phyloP scores from a whole-genome alignment of 2,329 filamentous ascomycete species.

The Trichothecium sympodiale region DNA sequence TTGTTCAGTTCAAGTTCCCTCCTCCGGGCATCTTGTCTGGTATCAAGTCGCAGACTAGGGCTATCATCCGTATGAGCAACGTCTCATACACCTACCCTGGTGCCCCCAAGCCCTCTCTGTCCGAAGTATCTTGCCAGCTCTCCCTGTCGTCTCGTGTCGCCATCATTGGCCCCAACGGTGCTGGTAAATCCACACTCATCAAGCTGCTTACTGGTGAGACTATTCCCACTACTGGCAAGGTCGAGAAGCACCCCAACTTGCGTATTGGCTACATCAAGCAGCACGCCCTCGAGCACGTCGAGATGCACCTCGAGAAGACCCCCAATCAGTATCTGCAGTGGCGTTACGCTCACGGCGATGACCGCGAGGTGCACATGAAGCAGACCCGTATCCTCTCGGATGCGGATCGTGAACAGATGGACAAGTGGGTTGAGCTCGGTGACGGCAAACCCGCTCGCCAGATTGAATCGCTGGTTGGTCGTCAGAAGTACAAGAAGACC shows the following conservation, averaged over 20 bases:
- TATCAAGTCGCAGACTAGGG: constrained; percentile 88
- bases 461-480: constrained; percentile 83
- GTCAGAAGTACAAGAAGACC: constrained; percentile 97
- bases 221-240: constrained; percentile 71
- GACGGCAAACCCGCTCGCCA: constrained; percentile 70
- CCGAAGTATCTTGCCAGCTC: constrained; percentile 78
- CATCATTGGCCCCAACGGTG: constrained; percentile 95
- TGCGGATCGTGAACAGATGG: constrained; percentile 82
- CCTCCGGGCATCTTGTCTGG: constrained; percentile 87
- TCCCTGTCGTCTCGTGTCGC: constrained; percentile 85
- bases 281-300: constrained; percentile 96
- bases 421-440: constrained; percentile 73
- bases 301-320: constrained; percentile 99
- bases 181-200: constrained; percentile 95
- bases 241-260: constrained; percentile 97
- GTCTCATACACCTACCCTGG: constrained; percentile 92
- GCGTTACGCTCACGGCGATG: constrained; percentile 94
- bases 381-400: constrained; percentile 84
- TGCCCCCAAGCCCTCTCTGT: constrained; percentile 74
- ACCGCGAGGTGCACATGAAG: constrained; percentile 95
- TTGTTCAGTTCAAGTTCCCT: constrained; percentile 96
- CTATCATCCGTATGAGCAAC: constrained; percentile 90
- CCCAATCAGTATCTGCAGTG: constrained; percentile 98
- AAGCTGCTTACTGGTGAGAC: constrained; percentile 92
- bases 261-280: constrained; percentile 99